A percentile compares a stretch with the other conserved stretches of the same genome.
phyloP scores from a whole-genome alignment of 176 grass and related monocot species.

The Oryza punctata region DNA sequence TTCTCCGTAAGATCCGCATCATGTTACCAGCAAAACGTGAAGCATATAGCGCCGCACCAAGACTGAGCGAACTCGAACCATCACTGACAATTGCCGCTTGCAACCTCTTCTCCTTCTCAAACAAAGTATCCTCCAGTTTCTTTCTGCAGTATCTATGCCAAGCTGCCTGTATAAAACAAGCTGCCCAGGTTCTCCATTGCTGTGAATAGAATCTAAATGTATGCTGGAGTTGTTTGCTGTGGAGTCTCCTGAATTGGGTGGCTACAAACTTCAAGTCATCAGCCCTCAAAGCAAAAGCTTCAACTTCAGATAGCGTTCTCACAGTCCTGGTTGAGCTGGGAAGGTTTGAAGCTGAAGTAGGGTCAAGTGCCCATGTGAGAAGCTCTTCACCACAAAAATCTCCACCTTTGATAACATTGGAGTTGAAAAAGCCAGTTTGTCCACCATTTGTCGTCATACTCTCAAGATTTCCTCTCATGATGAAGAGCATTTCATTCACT shows the following conservation, averaged over 20 bases:
- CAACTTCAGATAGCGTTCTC: constrained; percentile 80
- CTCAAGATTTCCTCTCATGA: constrained; percentile 87
- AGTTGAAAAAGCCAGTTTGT: constrained; percentile 86
- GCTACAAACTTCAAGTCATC: constrained; percentile 93
- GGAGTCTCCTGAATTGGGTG: constrained; percentile 80
- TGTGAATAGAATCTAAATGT: constrained; percentile 90
- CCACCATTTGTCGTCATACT: constrained; percentile 91
- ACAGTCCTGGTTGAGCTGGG: constrained; percentile 92
- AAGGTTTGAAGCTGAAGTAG: constrained; percentile 56
- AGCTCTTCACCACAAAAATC: constrained; percentile 97
- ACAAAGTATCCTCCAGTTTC: constrained; percentile 76
- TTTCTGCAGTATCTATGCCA: constrained; percentile 87
- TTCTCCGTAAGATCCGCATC: constrained; percentile 66
- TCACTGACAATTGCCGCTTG: constrained; percentile 68
- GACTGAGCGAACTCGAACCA: constrained; percentile 56
- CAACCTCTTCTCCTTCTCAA: constrained; percentile 78
- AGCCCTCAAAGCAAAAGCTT: constrained; percentile 84
- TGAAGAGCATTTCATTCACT: constrained; percentile 94
- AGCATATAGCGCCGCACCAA: constrained; percentile 75
- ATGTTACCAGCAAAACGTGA: constrained; percentile 84
- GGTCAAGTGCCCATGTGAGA: constrained; percentile 94
- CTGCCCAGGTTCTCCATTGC: constrained; percentile 95
- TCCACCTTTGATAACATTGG: constrained; percentile 73
- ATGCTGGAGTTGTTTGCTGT: constrained; percentile 83
- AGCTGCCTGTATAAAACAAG: constrained; percentile 93